Base-by-base conservation (phyloP, 2,329 filamentous ascomycete species). In the Microdochium bolleyi region DNA sequence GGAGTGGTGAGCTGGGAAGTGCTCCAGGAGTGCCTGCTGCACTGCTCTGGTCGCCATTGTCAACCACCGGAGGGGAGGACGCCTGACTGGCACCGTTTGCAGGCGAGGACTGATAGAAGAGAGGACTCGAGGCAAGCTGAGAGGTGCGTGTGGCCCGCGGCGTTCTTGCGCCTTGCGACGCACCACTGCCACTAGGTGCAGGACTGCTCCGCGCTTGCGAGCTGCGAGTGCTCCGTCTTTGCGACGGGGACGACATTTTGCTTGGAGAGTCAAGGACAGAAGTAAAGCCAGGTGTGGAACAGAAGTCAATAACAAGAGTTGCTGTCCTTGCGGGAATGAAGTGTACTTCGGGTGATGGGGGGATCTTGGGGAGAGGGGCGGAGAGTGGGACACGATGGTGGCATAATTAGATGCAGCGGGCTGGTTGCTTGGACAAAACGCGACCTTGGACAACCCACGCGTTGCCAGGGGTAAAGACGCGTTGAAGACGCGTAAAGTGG, bases 121-220 rank as follows among this genome's bases (percentile, higher is more conserved):
- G 77, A 41, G 92, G 92, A 54, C 91, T 95, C 3, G 90, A 94
- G 4, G 82, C 81, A 56, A 85, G 74, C 60, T 78, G 74, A 22
- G 76, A 75, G 22, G 70, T 60, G 32, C 73, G 71, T 50, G 67
- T 70, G 52, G 69, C 68, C 50, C 75, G 74, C 56, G 78, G 78
- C 51, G 77, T 79, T 46, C 65, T 66, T 34, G 52, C 58, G 55
- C 59, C 62, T 58, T 64, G 54, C 53, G 58, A 57, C 49, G 58
- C 38, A 24, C 59, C 54, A 53, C 56, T 57, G 52, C 60, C 61
- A 58, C 60, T 59, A 13, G 57, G 63, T 53, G 67, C 65, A 56
- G 77, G 76, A 61, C 73, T 77, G 61, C 71, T 76, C 52, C 70
- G 76, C 51, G 77, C 74, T 65, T 80, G 75, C 51, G 82, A 83